Percentiles rank a stretch among this genome's conserved stretches.
Evolutionary conservation across 176 grass and related monocot genomes (phyloP).

Genomic region (Avena eriantha): DNA sequence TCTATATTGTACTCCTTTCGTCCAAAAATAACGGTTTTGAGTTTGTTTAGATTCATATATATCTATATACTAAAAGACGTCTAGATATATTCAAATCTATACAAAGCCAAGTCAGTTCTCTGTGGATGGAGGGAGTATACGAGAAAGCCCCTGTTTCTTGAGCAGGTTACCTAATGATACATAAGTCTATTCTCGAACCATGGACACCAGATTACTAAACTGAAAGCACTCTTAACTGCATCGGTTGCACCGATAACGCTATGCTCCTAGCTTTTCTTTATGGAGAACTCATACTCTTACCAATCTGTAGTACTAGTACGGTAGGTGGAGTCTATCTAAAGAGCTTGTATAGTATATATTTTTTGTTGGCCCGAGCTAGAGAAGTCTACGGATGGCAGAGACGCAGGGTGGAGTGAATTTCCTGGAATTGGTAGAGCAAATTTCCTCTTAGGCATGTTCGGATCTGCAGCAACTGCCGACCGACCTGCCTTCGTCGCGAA

Average conservation of each 20-base stretch:
- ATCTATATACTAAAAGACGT: no score
- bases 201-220: neutral
- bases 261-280: neutral
- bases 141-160: no score
- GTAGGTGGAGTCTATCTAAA: neutral
- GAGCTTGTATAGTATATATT: neutral
- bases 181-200: neutral
- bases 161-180: neutral
- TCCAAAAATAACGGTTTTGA: no score
- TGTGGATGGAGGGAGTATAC: no score
- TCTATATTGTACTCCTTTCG: neutral
- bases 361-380: neutral
- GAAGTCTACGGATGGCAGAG: neutral
- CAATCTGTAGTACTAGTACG: neutral
- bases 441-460: neutral
- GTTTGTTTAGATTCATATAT: no score
- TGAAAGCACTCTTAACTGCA: conserved; percentile 15
- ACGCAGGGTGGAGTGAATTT: no score
- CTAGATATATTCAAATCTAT: no score
- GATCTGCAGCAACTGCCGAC: neutral
- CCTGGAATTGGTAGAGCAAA: no score
- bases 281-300: neutral
- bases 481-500: neutral
- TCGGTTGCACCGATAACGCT: neutral
- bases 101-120: no score